phyloP scores from a whole-genome alignment of 2,329 filamentous ascomycete genomes.

The Botryotinia globosa region DNA sequence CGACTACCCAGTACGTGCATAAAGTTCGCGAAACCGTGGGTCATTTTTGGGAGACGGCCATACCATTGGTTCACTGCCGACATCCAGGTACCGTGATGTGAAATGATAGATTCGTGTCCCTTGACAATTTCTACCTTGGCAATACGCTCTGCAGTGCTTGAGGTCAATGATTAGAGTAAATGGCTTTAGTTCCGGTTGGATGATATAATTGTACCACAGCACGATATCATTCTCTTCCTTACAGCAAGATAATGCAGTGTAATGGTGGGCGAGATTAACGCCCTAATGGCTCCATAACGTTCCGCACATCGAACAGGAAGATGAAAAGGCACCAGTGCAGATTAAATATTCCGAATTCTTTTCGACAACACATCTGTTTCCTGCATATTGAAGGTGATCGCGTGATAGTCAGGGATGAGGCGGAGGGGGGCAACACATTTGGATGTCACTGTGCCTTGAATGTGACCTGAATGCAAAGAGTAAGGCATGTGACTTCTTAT shows the following conservation, averaged over 20 bases:
- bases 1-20: background rate
- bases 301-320: background rate
- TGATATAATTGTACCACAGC: background rate
- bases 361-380: slow-evolving; percentile 1
- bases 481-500: background rate
- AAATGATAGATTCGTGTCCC: background rate
- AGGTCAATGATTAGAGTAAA: background rate
- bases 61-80: background rate
- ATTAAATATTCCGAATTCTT: background rate
- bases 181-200: slow-evolving; percentile 11
- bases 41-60: background rate
- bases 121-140: background rate
- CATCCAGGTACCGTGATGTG: background rate
- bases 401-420: background rate
- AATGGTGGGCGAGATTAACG: slow-evolving; percentile 8
- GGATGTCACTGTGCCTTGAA: background rate
- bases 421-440: background rate
- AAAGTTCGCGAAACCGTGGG: background rate
- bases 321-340: background rate
- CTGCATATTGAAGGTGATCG: background rate
- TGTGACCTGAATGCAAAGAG: background rate
- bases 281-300: slow-evolving; percentile 6
- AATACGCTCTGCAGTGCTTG: background rate
- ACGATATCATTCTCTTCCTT: background rate
- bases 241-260: slow-evolving; percentile 17